Conservation (phyloP, 2,329 filamentous ascomycete species). For the Microcyclosporella mali region DNA sequence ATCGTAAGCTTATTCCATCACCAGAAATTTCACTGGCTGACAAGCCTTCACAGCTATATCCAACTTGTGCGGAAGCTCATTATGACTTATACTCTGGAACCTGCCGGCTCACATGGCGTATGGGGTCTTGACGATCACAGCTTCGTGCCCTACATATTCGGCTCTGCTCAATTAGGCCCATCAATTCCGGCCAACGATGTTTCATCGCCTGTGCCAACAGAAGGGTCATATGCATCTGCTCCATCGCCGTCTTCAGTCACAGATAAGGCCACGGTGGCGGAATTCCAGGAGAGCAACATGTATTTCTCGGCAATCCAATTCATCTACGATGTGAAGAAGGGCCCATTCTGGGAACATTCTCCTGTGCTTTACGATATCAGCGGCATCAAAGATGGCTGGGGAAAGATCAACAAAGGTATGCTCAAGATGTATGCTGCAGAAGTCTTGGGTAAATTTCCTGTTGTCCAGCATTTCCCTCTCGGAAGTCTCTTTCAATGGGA, state of each 20-base stretch:
- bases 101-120: constrained; percentile 91
- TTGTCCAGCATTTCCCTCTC: constrained; percentile 80
- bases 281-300: constrained; percentile 49
- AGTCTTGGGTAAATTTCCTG: constrained; percentile 91
- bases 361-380: constrained; percentile 92
- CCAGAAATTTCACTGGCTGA: too few relatives aligned
- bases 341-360: constrained; percentile 91
- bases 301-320: constrained; percentile 96
- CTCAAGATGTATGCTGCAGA: constrained; percentile 99
- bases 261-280: constrained; percentile 36
- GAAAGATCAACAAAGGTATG: constrained; percentile 96
- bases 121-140: constrained; percentile 98
- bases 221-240: constrained; percentile 64
- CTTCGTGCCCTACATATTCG: constrained; percentile 90
- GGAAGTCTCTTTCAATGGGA: constrained; percentile 47
- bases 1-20: constrained; percentile 52
- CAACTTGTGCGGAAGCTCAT: constrained; percentile 75
- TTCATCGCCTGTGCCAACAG: constrained; percentile 55
- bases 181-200: constrained; percentile 57
- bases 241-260: constrained; percentile 65
- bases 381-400: constrained; percentile 83
- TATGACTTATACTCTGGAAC: constrained; percentile 84
- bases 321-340: constrained; percentile 94
- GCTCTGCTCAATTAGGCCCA: constrained; percentile 80
- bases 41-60: constrained; percentile 56